phyloP scores from a whole-genome alignment of 1,139 yeast genomes.

The Candida neerlandica region DNA sequence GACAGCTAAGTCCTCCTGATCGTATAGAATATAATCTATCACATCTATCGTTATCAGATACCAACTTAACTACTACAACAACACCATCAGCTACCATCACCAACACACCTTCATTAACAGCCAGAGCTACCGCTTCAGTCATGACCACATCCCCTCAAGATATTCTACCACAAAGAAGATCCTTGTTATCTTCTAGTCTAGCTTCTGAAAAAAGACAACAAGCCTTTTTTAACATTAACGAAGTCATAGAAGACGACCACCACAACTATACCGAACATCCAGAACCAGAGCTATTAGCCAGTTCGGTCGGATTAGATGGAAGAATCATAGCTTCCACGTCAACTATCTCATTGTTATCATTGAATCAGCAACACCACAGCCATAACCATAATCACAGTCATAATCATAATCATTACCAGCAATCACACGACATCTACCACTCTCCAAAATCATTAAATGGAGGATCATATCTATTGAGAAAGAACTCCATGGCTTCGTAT shows the following conservation, averaged over 20 bases:
- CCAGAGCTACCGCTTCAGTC: not conserved
- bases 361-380: slow-evolving; percentile 28
- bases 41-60: slow-evolving; percentile 8
- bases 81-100: not conserved
- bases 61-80: not conserved
- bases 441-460: slow-evolving; percentile 8
- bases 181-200: slow-evolving; percentile 30
- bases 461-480: slow-evolving; percentile 5
- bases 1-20: slow-evolving; percentile 8
- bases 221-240: slow-evolving; percentile 9
- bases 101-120: not conserved
- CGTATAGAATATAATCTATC: slow-evolving; percentile 6
- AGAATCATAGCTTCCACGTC: slow-evolving; percentile 56
- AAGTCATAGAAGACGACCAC: slow-evolving; percentile 9
- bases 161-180: slow-evolving; percentile 18
- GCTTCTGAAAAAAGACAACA: slow-evolving; percentile 22
- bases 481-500: slow-evolving; percentile 10
- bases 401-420: slow-evolving; percentile 13
- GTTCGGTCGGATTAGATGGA: slow-evolving; percentile 56
- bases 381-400: slow-evolving; percentile 9
- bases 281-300: slow-evolving; percentile 56
- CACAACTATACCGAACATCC: slow-evolving; percentile 36
- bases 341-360: slow-evolving; percentile 53
- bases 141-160: slow-evolving; percentile 5
- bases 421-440: slow-evolving; percentile 6